Evolutionary conservation across 805 yeast genomes (phyloP), one percentile per base, ranked within the genome.

Genomic region (Kuraishia floccosa): DNA sequence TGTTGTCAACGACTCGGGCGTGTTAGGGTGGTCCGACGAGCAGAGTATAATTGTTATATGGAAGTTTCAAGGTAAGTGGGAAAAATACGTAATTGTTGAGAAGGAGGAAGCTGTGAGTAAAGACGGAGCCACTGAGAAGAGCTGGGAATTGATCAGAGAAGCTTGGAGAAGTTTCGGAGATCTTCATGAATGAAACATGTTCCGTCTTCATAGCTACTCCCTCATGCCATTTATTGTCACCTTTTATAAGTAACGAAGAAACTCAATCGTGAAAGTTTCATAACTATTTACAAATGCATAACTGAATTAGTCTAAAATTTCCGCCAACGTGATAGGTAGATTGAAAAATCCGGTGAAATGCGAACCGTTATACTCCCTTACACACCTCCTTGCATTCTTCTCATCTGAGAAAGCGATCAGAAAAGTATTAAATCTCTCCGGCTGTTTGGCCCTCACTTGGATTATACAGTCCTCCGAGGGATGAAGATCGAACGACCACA

Each of bases 1-100:
- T 24, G 34, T 36, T 10, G 35, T 49, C 11, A 52, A 47, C 30
- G 56, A 52, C 28, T 37, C 34, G 21, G 82, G 79, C 6, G 60
- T 63, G 1, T 37, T 73, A 17, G 94, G 89, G 1, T 84, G 94
- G 94, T 63, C 77, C 1, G 76, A 76, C 5, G 85, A 82, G 39
- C 84, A 75, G 38, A 63, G 79, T 9, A 55, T 89, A 4, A 65
- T 85, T 1, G 65, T 87, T 1, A 56, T 89, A 3, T 86, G 96
- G 95, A 67, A 70, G 35, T 54, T 58, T 25, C 65, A 73, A 37
- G 76, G 78, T 4, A 74, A 75, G 18, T 84, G 96, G 95, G 96
- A 89, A 48, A 84, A 81, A 49, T 89, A 81, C 50, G 72, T 64
- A 10, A 72, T 89, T 23, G 61, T 72, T 10, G 85, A 76, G 41